Percentiles rank a stretch among this genome's conserved stretches.
Evolutionary conservation across 495 filamentous ascomycete species (phyloP).

Genomic region (Melanomma pulvis-pyrius): DNA sequence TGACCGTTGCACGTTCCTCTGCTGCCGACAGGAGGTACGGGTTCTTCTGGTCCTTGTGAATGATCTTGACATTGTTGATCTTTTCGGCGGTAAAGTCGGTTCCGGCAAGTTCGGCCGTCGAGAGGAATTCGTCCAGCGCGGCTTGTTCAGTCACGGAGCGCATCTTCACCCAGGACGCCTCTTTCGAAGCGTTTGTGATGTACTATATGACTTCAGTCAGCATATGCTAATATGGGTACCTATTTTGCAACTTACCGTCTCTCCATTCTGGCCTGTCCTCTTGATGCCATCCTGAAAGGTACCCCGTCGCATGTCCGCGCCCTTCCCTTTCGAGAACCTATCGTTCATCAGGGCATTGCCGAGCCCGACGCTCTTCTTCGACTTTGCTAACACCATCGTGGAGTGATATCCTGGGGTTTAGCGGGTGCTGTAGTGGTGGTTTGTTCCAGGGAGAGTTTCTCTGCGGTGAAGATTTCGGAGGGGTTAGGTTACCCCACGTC

Average conservation of each 20-base stretch:
- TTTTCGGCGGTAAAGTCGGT: conserved; percentile 99
- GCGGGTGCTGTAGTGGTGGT: neutral
- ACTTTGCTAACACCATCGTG: conserved; percentile 89
- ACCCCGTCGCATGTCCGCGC: conserved; percentile 57
- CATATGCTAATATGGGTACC: neutral
- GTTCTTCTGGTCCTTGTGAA: conserved; percentile 92
- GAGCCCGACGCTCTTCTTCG: conserved; percentile 90
- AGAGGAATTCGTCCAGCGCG: conserved; percentile 84
- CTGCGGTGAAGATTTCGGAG: neutral
- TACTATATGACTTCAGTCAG: conserved; percentile 33
- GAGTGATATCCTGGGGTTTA: neutral
- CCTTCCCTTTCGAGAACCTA: conserved; percentile 86
- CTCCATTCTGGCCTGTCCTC: conserved; percentile 39
- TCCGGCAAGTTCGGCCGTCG: conserved; percentile 89
- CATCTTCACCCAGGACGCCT: conserved; percentile 93
- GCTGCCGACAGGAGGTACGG: conserved; percentile 86
- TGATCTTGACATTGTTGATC: conserved; percentile 97
- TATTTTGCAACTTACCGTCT: conserved; percentile 32
- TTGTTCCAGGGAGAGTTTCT: neutral
- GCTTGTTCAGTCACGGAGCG: conserved; percentile 97
- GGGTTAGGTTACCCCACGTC: conserved; percentile 21
- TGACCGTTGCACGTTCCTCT: conserved; percentile 76
- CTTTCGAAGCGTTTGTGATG: conserved; percentile 59
- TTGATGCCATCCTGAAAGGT: conserved; percentile 40
- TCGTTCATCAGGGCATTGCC: conserved; percentile 93